A percentile compares a stretch with the other conserved stretches of the same genome.
phyloP scores from a whole-genome alignment of 768 basidiomycete species.

The Termitomyces bulborhizus region DNA sequence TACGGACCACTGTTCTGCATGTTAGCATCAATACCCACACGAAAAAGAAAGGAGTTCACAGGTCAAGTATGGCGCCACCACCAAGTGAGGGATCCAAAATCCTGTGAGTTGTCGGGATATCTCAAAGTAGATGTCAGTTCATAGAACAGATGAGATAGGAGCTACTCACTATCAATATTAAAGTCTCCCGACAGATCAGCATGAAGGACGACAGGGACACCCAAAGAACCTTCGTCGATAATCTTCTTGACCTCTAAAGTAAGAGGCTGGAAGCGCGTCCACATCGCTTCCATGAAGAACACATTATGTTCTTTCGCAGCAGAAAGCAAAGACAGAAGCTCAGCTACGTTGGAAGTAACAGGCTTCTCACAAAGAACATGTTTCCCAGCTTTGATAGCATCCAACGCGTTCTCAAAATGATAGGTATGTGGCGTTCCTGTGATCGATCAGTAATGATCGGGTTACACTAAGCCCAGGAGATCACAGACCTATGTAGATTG shows the following conservation, averaged over 20 bases:
- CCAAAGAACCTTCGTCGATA: slow-evolving; percentile 57
- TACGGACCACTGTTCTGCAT: slow-evolving; percentile 62
- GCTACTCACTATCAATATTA: slow-evolving; percentile 50
- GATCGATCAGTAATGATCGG: not conserved
- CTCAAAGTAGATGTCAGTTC: slow-evolving; percentile 24
- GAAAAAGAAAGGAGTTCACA: slow-evolving; percentile 40
- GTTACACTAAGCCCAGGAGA: not conserved
- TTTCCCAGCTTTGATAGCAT: slow-evolving; percentile 73
- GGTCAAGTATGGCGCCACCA: slow-evolving; percentile 78
- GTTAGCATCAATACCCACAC: not conserved
- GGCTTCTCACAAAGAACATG: slow-evolving; percentile 90
- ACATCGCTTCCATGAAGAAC: slow-evolving; percentile 91
- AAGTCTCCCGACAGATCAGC: slow-evolving; percentile 78
- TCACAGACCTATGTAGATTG: slow-evolving; percentile 61
- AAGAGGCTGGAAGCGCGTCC: slow-evolving; percentile 81
- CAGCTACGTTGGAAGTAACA: slow-evolving; percentile 70
- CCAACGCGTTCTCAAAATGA: slow-evolving; percentile 74
- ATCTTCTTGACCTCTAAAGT: slow-evolving; percentile 57
- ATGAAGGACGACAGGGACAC: slow-evolving; percentile 57
- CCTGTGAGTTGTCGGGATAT: slow-evolving; percentile 61
- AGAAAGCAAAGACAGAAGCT: slow-evolving; percentile 64
- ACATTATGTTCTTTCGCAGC: slow-evolving; percentile 74
- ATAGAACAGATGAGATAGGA: not conserved
- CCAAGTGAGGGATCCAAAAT: slow-evolving; percentile 77
- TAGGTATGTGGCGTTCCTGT: slow-evolving; percentile 79